Evolutionary conservation across 208 protist species (phyloP).

Genomic region (Tritrichomonas foetus): DNA sequence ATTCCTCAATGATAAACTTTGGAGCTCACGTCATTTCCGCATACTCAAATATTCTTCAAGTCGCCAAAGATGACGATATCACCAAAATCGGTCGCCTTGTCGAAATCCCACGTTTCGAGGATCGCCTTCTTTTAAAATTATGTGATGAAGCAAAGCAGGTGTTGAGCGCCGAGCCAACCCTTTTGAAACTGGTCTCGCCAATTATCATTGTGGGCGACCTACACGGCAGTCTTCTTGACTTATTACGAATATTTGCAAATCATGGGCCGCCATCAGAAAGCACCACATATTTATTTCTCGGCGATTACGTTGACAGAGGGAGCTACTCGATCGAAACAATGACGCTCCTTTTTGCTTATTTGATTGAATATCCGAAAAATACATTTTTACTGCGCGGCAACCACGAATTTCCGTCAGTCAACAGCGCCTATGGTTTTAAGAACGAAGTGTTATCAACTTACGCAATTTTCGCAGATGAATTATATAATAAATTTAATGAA

Average conservation of each 20-base stretch:
- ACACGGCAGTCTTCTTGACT: slow-evolving; percentile 53
- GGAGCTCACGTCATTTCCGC: no score
- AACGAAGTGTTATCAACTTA: neutral
- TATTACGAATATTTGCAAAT: slow-evolving; percentile 49
- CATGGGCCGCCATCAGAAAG: neutral
- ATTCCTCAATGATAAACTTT: no score
- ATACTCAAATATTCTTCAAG: no score
- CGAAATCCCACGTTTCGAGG: no score
- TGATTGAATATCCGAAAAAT: slow-evolving; percentile 62
- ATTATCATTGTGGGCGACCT: slow-evolving; percentile 48
- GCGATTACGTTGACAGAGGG: slow-evolving; percentile 36
- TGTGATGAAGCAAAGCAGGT: neutral
- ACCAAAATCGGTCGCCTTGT: no score
- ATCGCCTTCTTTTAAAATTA: no score
- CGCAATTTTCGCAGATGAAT: neutral
- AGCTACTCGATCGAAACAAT: neutral
- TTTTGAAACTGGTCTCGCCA: neutral
- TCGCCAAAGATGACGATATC: no score
- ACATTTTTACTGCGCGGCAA: slow-evolving; percentile 95
- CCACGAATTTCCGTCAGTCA: slow-evolving; percentile 91
- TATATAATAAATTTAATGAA: neutral
- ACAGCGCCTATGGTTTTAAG: slow-evolving; percentile 93
- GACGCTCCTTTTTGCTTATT: neutral
- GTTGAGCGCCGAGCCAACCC: neutral
- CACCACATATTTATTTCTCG: slow-evolving; percentile 50